These are phyloP conservation scores for Axilococcus clingmanii DNA, from an alignment of 139 green algal genomes.

Conservation along the genomic window DNA sequence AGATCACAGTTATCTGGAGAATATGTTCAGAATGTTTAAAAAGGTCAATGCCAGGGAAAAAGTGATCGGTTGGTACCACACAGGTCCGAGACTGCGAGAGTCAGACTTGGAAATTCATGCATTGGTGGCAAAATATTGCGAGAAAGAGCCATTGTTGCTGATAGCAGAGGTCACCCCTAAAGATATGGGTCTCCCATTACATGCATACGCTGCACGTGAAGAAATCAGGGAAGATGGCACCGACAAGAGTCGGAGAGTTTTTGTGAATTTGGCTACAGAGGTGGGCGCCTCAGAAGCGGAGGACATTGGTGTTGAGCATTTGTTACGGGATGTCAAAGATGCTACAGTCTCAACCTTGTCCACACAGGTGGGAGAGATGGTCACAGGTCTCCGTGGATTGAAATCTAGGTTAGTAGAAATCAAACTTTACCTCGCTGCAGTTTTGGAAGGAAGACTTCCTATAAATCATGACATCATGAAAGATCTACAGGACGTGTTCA, in stretches of 20 bases:
- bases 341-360: conserved; percentile 80
- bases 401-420: conserved; percentile 60
- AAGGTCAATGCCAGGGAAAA: conserved; percentile 97
- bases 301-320: conserved; percentile 96
- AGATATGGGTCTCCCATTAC: conserved; percentile 78
- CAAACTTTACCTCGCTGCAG: conserved; percentile 75
- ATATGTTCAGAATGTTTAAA: conserved; percentile 98
- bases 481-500: conserved; percentile 93
- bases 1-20: conserved; percentile 96
- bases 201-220: conserved; percentile 74
- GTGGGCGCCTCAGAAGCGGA: conserved; percentile 97
- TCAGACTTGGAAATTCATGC: conserved; percentile 91
- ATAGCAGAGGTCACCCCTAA: conserved; percentile 96
- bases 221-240: conserved; percentile 90
- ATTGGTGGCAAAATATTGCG: conserved; percentile 67
- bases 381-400: conserved; percentile 37
- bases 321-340: conserved; percentile 94
- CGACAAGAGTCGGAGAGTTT: conserved; percentile 75
- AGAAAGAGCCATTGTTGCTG: conserved; percentile 72
- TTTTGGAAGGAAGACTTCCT: conserved; percentile 75
- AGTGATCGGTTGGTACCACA: conserved; percentile 98
- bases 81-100: conserved; percentile 83
- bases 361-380: conserved; percentile 33
- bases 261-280: conserved; percentile 88
- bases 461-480: conserved; percentile 96